These are phyloP conservation scores for Emiliania huxleyi DNA, from an alignment of 78 protist genomes.

Conservation along the genomic window DNA sequence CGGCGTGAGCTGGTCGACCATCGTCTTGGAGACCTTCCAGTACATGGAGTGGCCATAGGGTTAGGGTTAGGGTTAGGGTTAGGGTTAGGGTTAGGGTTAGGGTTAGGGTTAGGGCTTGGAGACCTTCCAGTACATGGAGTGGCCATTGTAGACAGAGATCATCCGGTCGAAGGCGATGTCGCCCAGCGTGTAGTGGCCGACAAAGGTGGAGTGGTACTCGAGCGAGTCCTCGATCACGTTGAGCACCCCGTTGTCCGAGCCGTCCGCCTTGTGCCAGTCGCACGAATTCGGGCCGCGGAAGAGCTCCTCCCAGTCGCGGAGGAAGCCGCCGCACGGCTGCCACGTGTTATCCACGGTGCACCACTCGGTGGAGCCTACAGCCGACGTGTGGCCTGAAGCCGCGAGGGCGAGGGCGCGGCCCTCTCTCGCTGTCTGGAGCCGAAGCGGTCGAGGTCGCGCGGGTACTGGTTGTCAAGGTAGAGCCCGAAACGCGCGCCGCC, in stretches of 20 bases:
- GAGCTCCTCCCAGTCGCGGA: not conserved
- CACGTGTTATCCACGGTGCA: not conserved
- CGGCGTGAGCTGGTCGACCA: not conserved
- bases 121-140: not conserved
- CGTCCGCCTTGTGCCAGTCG: not conserved
- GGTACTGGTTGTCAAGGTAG: slow-evolving; percentile 5
- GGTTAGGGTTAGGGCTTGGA: no score
- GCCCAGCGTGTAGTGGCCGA: slow-evolving; percentile 10
- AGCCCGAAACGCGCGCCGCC: not conserved
- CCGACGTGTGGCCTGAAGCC: no score
- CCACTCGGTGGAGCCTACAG: no score
- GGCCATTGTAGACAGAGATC: not conserved
- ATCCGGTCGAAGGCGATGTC: not conserved
- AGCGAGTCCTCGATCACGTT: not conserved
- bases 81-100: no score
- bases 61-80: no score
- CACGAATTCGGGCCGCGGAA: not conserved
- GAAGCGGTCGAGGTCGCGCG: not conserved
- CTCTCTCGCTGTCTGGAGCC: no score
- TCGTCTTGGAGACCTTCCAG: not conserved
- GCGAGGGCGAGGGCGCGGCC: no score
- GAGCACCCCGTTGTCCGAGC: not conserved
- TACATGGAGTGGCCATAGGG: not conserved
- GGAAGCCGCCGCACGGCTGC: not conserved
- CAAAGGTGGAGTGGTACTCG: not conserved